Conservation (phyloP, 2,329 filamentous ascomycete genomes). For the Aureobasidium namibiae region DNA sequence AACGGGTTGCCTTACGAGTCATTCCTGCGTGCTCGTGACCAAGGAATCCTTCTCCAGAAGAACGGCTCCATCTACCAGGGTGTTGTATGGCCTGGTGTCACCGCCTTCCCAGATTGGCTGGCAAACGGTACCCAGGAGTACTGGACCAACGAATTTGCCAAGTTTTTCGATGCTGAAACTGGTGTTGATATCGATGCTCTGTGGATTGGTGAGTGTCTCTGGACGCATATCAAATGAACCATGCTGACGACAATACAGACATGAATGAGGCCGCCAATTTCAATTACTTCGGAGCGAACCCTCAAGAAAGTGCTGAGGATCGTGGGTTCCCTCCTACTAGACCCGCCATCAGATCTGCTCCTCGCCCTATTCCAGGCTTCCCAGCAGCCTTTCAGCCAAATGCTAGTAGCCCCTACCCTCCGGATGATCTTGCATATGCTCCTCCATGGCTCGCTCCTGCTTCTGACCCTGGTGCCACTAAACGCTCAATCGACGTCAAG, state of each 20-base stretch:
- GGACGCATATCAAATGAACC: no score
- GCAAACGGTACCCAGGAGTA: conserved; percentile 53
- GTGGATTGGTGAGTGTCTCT: no score
- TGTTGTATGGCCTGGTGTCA: conserved; percentile 66
- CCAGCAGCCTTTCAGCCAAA: conserved; percentile 57
- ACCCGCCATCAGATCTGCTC: conserved; percentile 52
- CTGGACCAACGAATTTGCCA: conserved; percentile 60
- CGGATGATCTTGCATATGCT: conserved; percentile 1
- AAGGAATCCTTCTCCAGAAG: conserved; percentile 47
- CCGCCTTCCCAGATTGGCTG: conserved; percentile 58
- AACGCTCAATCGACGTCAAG: neutral
- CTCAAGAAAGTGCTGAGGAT: conserved; percentile 27
- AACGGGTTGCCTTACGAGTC: neutral
- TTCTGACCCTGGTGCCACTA: neutral
- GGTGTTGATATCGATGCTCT: conserved; percentile 70
- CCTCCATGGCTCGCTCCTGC: conserved; percentile 9
- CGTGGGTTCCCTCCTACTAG: conserved; percentile 51
- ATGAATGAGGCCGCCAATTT: conserved; percentile 57
- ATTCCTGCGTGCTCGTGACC: neutral
- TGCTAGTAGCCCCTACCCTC: neutral
- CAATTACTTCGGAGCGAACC: conserved; percentile 32
- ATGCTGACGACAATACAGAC: no score
- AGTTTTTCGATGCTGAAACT: conserved; percentile 54
- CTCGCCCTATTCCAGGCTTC: conserved; percentile 60
- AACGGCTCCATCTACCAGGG: conserved; percentile 52